phyloP scores from a whole-genome alignment of 1,284 basidiomycete genomes.

The Cutaneotrichosporon curvatum region DNA sequence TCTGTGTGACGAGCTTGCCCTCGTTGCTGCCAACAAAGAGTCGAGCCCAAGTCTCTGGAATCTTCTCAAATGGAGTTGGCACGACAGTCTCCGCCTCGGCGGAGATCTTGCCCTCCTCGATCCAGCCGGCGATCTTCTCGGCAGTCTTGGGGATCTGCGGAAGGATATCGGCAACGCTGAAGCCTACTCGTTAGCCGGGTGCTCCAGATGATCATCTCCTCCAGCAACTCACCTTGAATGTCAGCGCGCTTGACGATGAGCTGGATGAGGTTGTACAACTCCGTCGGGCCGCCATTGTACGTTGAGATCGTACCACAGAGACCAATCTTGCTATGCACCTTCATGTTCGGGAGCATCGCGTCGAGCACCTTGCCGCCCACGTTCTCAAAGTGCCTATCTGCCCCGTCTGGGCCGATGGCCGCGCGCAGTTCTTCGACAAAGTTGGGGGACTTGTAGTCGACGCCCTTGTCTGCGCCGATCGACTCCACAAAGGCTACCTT shows the following conservation, averaged over 20 bases:
- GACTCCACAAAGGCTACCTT: constrained; percentile 49
- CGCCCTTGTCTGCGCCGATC: constrained; percentile 48
- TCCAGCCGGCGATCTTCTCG: constrained; percentile 9
- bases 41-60: constrained; percentile 23
- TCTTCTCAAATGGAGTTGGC: constrained; percentile 18
- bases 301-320: constrained; percentile 37
- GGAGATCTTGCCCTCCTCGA: constrained; percentile 10
- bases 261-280: constrained; percentile 15
- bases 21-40: constrained; percentile 24
- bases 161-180: constrained; percentile 33
- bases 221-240: constrained; percentile 28
- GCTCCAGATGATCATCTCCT: not conserved
- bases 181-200: no score
- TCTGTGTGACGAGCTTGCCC: constrained; percentile 28
- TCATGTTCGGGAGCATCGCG: constrained; percentile 36
- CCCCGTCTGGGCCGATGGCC: constrained; percentile 18
- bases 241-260: no score
- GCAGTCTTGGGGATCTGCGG: constrained; percentile 1
- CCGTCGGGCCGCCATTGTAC: constrained; percentile 6
- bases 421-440: constrained; percentile 6
- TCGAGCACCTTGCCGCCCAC: constrained; percentile 48
- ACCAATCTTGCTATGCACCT: constrained; percentile 42
- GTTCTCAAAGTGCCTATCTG: constrained; percentile 42
- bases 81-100: constrained; percentile 13
- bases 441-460: constrained; percentile 48